Conservation (phyloP, 2,329 filamentous ascomycete species). For the Microascus cirrosus region DNA sequence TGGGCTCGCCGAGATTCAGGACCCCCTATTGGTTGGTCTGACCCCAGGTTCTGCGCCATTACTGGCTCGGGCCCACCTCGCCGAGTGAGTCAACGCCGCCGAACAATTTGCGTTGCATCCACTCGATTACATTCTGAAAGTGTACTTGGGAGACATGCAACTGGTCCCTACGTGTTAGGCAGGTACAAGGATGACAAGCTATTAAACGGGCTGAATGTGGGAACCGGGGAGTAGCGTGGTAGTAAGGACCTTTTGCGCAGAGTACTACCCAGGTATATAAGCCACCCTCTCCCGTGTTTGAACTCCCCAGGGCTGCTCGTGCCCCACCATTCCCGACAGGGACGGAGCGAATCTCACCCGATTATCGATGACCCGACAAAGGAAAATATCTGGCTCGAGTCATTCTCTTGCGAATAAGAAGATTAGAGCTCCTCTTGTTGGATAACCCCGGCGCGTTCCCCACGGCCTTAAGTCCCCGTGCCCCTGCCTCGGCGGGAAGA, state of each 20-base stretch:
- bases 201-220: background rate
- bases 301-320: background rate
- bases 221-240: background rate
- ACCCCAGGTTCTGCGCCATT: background rate
- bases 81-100: slow-evolving; percentile 5
- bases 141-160: background rate
- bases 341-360: background rate
- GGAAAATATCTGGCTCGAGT: background rate
- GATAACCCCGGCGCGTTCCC: background rate
- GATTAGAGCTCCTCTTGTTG: background rate
- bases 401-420: background rate
- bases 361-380: background rate
- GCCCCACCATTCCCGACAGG: background rate
- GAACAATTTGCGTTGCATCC: background rate
- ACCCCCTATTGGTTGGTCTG: slow-evolving; percentile 4
- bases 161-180: background rate
- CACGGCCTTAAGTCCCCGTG: background rate
- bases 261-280: background rate
- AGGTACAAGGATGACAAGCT: background rate
- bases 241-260: background rate
- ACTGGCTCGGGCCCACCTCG: slow-evolving; percentile 1
- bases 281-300: background rate
- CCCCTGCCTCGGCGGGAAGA: background rate
- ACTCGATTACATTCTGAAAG: background rate
- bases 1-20: slow-evolving; percentile 6